Percentiles rank a stretch among this genome's conserved stretches.
Evolutionary conservation across 192 early-diverging fungal species (phyloP).

Genomic region (Coemansia sp.): DNA sequence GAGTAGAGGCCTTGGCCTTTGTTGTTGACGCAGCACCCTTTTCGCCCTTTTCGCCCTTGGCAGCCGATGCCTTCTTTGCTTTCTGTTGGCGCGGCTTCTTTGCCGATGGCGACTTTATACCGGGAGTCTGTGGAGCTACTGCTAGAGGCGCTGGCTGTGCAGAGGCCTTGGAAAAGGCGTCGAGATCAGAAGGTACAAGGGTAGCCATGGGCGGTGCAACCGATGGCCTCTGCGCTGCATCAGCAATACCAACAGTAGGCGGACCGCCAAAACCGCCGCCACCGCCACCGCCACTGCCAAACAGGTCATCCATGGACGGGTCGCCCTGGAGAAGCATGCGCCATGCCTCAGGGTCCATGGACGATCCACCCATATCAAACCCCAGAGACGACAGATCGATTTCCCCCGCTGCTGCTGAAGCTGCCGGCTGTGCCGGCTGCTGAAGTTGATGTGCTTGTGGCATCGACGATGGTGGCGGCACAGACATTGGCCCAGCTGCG

Average conservation of each 20-base stretch:
- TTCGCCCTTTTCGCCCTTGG: constrained; percentile 16
- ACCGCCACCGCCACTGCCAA: constrained; percentile 6
- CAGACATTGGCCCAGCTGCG: too few relatives aligned
- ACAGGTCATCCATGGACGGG: constrained; percentile 33
- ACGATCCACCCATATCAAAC: constrained; percentile 33
- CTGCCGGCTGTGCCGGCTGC: neutral
- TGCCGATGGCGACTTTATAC: constrained; percentile 22
- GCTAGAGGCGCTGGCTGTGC: constrained; percentile 6
- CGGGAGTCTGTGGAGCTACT: neutral
- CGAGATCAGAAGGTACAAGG: constrained; percentile 42
- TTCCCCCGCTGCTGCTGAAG: constrained; percentile 6
- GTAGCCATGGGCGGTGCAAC: constrained; percentile 12
- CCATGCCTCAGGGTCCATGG: constrained; percentile 37
- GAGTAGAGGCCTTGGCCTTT: constrained; percentile 23
- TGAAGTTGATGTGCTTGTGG: neutral
- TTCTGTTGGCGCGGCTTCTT: constrained; percentile 48
- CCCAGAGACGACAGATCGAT: constrained; percentile 36
- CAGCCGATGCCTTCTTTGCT: constrained; percentile 28
- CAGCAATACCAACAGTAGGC: neutral
- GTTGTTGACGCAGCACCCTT: neutral
- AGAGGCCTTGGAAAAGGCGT: constrained; percentile 17
- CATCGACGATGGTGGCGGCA: too few relatives aligned
- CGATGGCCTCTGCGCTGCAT: neutral
- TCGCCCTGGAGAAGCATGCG: constrained; percentile 43
- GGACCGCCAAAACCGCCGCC: neutral